Evolutionary conservation across 2,329 filamentous ascomycete genomes (phyloP), one percentile per base, ranked within the genome.

Genomic region (Fusarium papillatum): DNA sequence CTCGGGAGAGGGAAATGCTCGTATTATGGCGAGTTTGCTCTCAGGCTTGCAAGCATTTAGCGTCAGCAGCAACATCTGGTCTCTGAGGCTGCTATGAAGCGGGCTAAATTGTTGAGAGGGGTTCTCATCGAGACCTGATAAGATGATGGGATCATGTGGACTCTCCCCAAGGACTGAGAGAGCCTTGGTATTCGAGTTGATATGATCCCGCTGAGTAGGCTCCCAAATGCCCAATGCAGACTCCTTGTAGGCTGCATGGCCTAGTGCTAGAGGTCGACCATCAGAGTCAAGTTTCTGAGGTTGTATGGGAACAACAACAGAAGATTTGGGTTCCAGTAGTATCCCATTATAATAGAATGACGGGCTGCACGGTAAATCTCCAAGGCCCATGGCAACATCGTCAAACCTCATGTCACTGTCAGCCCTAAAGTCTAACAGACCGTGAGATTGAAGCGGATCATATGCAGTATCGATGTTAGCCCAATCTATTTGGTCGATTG

Each of bases 201-300:
- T 69, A 16, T 66, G 67, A 39, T 73, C 71, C 22, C 68, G 60
- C 13, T 68, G 69, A 14, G 61, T 62, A 2, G 71, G 71, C 29
- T 71, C 69, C 71, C 71, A 73, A 9, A 71, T 48, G 19, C 69
- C 70, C 24, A 73, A 29, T 1, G 71, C 67, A 6, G 71, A 73
- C 14, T 66, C 22, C 17, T 73, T 73, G 29, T 71, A 73, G 34
- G 71, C 71, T 43, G 67, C 71, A 6, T 64, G 61, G 8, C 71
- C 71, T 1, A 73, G 62, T 11, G 71, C 71, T 7, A 71, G 55
- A 38, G 55, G 55, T 22, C 55, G 55, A 17, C 55, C 55, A 38
- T 59, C 55, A 24, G 55, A 59, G n/a, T 59, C 71, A 19, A 68
- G 69, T 38, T 61, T 67, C 26, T 26, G 64, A 9, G 59, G 60